Conservation (phyloP, 179 eudicot genomes). For the Pouteria campechiana region DNA sequence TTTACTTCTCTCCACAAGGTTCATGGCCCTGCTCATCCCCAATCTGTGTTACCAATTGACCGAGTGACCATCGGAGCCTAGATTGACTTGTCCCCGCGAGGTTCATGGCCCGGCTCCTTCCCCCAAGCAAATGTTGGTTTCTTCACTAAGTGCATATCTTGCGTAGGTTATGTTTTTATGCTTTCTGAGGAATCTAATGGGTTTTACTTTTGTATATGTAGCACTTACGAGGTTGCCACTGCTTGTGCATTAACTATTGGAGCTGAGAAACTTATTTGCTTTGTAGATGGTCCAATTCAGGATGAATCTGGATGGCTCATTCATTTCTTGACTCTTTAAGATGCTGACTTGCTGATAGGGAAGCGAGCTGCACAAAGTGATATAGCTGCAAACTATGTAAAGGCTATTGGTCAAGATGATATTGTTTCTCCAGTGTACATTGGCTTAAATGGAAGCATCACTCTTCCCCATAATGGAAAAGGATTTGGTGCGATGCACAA, state of each 20-base stretch:
- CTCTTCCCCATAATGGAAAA: constrained; percentile 28
- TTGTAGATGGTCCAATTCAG: constrained; percentile 85
- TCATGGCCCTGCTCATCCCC: too few relatives aligned
- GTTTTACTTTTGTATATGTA: constrained; percentile 14
- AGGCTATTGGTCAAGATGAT: constrained; percentile 71
- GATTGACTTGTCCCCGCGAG: too few relatives aligned
- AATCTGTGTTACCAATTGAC: too few relatives aligned
- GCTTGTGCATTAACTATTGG: constrained; percentile 94
- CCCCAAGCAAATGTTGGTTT: too few relatives aligned
- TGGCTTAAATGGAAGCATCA: constrained; percentile 23
- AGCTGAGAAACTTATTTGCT: constrained; percentile 92
- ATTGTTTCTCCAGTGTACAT: constrained; percentile 18
- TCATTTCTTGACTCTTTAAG: constrained; percentile 74
- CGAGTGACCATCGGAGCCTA: too few relatives aligned
- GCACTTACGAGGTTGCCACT: constrained; percentile 96
- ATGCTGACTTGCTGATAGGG: constrained; percentile 80
- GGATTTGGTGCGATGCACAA: constrained; percentile 12
- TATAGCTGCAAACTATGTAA: constrained; percentile 87
- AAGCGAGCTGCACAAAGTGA: constrained; percentile 90
- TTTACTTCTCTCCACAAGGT: too few relatives aligned
- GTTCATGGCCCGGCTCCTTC: too few relatives aligned
- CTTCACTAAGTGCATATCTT: too few relatives aligned
- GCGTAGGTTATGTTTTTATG: too few relatives aligned
- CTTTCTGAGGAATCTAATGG: too few relatives aligned
- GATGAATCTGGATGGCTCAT: constrained; percentile 76